Evolutionary conservation across 306 rosid species (phyloP), one percentile per base, ranked within the genome.

Genomic region (Vigna reflexopilosa): DNA sequence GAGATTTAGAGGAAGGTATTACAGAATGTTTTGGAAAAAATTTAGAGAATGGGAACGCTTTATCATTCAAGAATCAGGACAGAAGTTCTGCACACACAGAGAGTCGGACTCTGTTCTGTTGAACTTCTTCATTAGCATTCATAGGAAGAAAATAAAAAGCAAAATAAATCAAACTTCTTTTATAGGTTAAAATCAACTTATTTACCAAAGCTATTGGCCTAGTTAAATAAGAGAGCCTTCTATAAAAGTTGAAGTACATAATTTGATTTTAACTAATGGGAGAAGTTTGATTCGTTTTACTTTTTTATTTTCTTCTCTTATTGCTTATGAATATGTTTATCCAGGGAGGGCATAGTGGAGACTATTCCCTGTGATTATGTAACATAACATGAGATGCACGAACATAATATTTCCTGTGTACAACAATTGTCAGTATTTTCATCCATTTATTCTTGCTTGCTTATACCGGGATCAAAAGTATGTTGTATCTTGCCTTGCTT

Each of bases 371-470:
- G 24, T 15, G n/a, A 57, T 57, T 11, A 57, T 57, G 66, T 26
- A 59, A 28, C 19, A 59, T 28, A 9, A 12, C 19, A 59, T 28
- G 40, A 12, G 66, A 28, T 59, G 14, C 19, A 14, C 2, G 22
- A 32, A 61, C 20, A 30, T 30, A 61, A 17, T 28, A 30, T 30
- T 61, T 61, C 17, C n/a, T 57, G 14, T 26, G 65, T 58, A 26
- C 65, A 26, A 10, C 26, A 22, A 56, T 22, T 22, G 64, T n/a
- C 64, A 57, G 24, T 55, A 13, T 28, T 28, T 28, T 24, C 9
- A 30, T 32, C 68, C 3, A 62, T 32, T 62, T 62, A 20, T 66
- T 67, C 66, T 59, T 54, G 44, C 51, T 70, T 67, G 48, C 48
- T 8, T 34, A 61, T 77, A 56, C 52, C 15, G 49, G 69, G 42